Evolutionary conservation across 2,329 filamentous ascomycete genomes (phyloP), one percentile per base, ranked within the genome.

Genomic region (Venturia effusa): DNA sequence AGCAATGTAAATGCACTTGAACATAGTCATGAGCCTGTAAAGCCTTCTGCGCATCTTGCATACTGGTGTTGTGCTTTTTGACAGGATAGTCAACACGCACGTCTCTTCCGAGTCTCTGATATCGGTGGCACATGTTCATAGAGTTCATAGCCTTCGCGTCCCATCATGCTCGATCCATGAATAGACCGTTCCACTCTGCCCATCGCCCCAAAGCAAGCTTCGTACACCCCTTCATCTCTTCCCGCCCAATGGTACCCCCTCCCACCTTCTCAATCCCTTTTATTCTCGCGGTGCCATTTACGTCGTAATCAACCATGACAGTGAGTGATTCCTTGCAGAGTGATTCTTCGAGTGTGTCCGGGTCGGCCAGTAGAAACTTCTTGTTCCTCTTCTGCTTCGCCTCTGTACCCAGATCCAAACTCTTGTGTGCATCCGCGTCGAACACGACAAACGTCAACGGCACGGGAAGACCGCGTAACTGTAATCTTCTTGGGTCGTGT

Each of bases 281-380:
- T 22, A 96, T 79, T 69, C 81, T 82, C 3, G 80, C 81, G n/a
- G 66, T 72, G 70, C 67, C 66, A 41, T 71, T 67, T 15, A 63
- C 64, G 4, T 57, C 51, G 54, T 78, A 78, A 72, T 93, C 88
- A n/a, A 96, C 84, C 60, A 94, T 86, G 40, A 96, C 78, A 2
- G 87, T 92, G n/a, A 94, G 79, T 4, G 8, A 83, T 80, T 99
- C 94, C 66, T 86, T 81, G 72, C 91, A 96, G 54, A 96, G 76
- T 10, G 83, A 84, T 77, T 97, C 94, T 77, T 99, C 94, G 69
- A 96, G 88, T 27, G 86, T 84, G 77, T 99, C 94, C 2, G 91
- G 91, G 76, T 99, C 94, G 7, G 89, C 84, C 64, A 99, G 76
- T 2, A 97, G 79, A 90, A 92, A 96, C 62, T 39, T 66, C 71